Evolutionary conservation across 2,329 filamentous ascomycete genomes (phyloP).

Genomic region (Lachnellula cervina): DNA sequence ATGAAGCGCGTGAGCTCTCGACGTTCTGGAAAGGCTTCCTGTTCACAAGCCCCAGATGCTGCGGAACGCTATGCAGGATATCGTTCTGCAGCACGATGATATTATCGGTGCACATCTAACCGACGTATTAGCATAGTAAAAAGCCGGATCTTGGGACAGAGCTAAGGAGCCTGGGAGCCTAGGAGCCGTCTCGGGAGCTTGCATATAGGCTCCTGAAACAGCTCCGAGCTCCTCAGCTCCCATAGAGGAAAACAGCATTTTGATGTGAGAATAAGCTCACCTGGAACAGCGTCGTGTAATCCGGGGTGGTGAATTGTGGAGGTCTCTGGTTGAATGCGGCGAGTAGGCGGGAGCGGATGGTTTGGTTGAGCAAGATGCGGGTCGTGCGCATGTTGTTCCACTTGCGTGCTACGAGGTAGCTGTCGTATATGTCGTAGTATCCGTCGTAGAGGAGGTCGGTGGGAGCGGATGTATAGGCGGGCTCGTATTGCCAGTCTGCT

Average conservation of each 20-base stretch:
- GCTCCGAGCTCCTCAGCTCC: too few species aligned
- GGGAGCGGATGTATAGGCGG: conserved; percentile 8
- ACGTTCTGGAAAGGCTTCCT: conserved; percentile 9
- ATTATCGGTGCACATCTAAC: conserved; percentile 7
- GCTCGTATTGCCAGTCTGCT: conserved; percentile 16
- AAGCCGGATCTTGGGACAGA: too few species aligned
- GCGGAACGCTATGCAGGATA: conserved; percentile 17
- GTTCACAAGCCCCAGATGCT: conserved; percentile 12
- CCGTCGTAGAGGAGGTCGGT: conserved; percentile 13
- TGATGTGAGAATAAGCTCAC: too few species aligned
- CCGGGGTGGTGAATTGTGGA: conserved; percentile 3
- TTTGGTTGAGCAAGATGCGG: conserved; percentile 18
- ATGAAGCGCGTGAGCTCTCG: not conserved
- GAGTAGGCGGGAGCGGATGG: conserved; percentile 13
- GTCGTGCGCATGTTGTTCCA: conserved; percentile 16
- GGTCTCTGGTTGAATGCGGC: conserved; percentile 5
- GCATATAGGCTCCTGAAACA: too few species aligned
- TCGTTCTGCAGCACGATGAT: conserved; percentile 15
- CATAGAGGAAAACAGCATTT: too few species aligned
- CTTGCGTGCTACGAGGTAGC: conserved; percentile 14
- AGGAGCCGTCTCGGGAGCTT: too few species aligned
- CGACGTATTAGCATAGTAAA: too few species aligned
- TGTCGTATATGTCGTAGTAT: conserved; percentile 18
- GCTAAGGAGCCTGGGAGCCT: too few species aligned
- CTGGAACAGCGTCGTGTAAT: conserved; percentile 7